Evolutionary conservation across 176 grass and related monocot species (phyloP).

Genomic region (sorghum (Sorghum bicolor)): DNA sequence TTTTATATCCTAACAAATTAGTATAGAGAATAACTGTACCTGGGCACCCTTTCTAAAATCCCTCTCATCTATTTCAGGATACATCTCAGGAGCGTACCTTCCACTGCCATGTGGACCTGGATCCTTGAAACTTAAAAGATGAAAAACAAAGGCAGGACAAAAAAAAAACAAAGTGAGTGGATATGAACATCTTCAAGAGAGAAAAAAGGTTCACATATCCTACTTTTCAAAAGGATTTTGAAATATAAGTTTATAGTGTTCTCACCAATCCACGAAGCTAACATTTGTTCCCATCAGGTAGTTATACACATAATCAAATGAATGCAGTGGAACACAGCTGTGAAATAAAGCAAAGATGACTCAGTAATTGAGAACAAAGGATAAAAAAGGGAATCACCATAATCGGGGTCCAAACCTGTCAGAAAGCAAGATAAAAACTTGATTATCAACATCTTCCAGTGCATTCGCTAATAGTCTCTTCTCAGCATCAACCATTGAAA

Average conservation of each 20-base stretch:
- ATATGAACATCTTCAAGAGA: slow-evolving; percentile 4
- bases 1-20: slow-evolving; percentile 20
- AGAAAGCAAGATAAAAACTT: slow-evolving; percentile 94
- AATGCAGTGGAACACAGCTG: slow-evolving; percentile 93
- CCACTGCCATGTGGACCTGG: slow-evolving; percentile 96
- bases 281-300: slow-evolving; percentile 90
- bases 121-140: slow-evolving; percentile 77
- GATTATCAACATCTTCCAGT: slow-evolving; percentile 89
- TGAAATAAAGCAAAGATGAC: slow-evolving; percentile 34
- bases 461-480: slow-evolving; percentile 93
- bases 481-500: slow-evolving; percentile 99
- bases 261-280: slow-evolving; percentile 96
- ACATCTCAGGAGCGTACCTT: slow-evolving; percentile 77
- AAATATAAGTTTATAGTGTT: slow-evolving; percentile 29
- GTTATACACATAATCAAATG: slow-evolving; percentile 94
- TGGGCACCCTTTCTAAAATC: slow-evolving; percentile 99
- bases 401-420: slow-evolving; percentile 62
- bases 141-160: slow-evolving; percentile 25
- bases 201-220: background rate
- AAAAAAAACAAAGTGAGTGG: slow-evolving; percentile 24
- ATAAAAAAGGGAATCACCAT: slow-evolving; percentile 24
- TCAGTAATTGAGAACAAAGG: slow-evolving; percentile 33
- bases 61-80: slow-evolving; percentile 74
- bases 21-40: slow-evolving; percentile 39
- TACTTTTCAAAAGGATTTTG: slow-evolving; percentile 7